Base-by-base conservation (phyloP, 805 yeast genomes). In the Jamesozyma hellenica region DNA sequence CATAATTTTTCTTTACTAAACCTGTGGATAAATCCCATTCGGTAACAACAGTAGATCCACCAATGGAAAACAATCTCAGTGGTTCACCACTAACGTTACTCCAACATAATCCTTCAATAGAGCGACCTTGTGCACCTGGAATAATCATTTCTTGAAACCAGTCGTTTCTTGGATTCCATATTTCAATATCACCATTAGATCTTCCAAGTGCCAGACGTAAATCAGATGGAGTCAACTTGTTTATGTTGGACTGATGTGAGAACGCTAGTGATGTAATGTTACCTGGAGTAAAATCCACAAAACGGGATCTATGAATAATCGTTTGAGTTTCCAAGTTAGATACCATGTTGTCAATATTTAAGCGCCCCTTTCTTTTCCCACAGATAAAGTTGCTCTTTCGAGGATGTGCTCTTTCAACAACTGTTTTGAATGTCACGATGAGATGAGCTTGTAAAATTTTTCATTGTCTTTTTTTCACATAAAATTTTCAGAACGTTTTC, bases 71-170 rank as follows among this genome's bases (percentile, higher is more conserved):
- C 35, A 92, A 68, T 47, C 97, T 72, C 18, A 82, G 72, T 4
- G 66, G 54, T n/a, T 66, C 69, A 11, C 68, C 70, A 3, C 68
- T 70, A 8, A 64, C 57, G 15, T 65, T 56, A 2, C 80, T 58
- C 97, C 97, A 92, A 16, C 79, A 79, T 8, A 92, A 61, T 0
- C 94, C 96, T 64, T 92, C 99, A 39, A 92, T 74, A 7, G 95
- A 77, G 44, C 94, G 72, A 21, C 82, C 94, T 42, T 71, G 70
- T 2, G 94, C 86, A 11, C 97, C 96, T 40, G 73, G 75, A 33
- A 90, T 67, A 0, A 75, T 66, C 16, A 62, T 58, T 53, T 92
- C 96, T 47, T 84, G 86, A 39, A 75, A 64, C 96, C 96, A 88
- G 51, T 74, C 72, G 45, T 71, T 68, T 51, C 78, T 70, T 31